Percentiles rank a stretch among this genome's conserved stretches.
Conservation (phyloP, 768 basidiomycete genomes). For the Suillus tomentosus region DNA sequence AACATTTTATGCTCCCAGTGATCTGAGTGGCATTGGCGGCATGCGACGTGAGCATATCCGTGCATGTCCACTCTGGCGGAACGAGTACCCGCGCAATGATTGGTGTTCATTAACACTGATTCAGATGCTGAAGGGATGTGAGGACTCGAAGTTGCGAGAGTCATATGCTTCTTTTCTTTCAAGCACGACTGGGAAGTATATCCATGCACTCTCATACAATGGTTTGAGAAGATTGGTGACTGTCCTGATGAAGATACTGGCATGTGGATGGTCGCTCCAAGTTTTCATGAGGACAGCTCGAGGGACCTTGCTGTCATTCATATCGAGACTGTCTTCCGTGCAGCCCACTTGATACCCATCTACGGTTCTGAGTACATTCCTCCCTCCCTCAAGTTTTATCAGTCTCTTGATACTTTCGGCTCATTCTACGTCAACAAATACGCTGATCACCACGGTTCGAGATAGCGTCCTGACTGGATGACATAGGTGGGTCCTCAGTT, state of each 20-base stretch:
- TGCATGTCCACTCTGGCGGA: constrained; percentile 22
- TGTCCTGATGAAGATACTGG: constrained; percentile 23
- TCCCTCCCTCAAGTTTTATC: background rate
- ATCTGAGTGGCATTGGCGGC: background rate
- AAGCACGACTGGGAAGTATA: constrained; percentile 4
- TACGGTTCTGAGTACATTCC: constrained; percentile 7
- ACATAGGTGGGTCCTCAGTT: background rate
- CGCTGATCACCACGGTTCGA: background rate
- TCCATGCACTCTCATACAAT: constrained; percentile 23
- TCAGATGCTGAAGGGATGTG: constrained; percentile 13
- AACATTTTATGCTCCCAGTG: background rate
- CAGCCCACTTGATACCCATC: constrained; percentile 11
- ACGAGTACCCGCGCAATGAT: background rate
- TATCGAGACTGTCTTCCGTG: constrained; percentile 8
- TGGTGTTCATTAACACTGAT: constrained; percentile 17
- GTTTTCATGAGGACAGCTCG: background rate
- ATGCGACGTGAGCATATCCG: constrained; percentile 24
- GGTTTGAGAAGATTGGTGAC: constrained; percentile 19
- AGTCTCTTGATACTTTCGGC: background rate
- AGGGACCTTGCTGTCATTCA: constrained; percentile 8
- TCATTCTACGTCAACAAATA: background rate
- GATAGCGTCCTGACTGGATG: background rate
- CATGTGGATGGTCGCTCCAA: constrained; percentile 12
- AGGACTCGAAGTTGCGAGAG: constrained; percentile 18
- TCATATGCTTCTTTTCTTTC: constrained; percentile 21